phyloP scores from a whole-genome alignment of 106 monocot species.

The Vanilla planifolia region DNA sequence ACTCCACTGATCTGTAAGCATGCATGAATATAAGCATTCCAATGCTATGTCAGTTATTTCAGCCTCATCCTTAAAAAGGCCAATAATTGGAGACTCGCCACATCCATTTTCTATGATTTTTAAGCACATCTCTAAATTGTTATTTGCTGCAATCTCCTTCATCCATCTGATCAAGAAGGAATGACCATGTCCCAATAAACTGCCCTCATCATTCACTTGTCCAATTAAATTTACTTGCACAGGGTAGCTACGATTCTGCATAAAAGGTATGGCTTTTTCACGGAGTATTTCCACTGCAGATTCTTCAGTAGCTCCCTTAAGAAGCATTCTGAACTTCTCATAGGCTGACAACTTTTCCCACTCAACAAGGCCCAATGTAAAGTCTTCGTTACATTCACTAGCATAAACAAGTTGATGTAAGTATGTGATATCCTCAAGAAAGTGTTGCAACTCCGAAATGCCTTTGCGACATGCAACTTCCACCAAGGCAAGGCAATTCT shows the following conservation, averaged over 20 bases:
- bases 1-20: conserved; percentile 81
- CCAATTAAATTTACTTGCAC: conserved; percentile 4
- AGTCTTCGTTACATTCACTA: conserved; percentile 38
- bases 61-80: conserved; percentile 58
- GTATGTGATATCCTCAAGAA: conserved; percentile 67
- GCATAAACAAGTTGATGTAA: conserved; percentile 73
- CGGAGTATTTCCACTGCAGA: conserved; percentile 41
- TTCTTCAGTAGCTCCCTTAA: conserved; percentile 57
- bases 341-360: conserved; percentile 87
- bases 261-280: conserved; percentile 79
- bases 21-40: conserved; percentile 71
- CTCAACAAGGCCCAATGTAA: conserved; percentile 45
- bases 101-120: conserved; percentile 77
- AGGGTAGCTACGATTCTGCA: conserved; percentile 31
- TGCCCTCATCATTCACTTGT: conserved; percentile 7
- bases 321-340: conserved; percentile 81
- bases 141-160: conserved; percentile 72
- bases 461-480: conserved; percentile 73
- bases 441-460: conserved; percentile 49
- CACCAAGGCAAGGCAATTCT: conserved; percentile 69
- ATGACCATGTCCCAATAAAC: conserved; percentile 14
- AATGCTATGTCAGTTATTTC: conserved; percentile 63
- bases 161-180: conserved; percentile 75
- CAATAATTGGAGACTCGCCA: conserved; percentile 38
- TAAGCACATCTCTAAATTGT: conserved; percentile 67